A percentile compares a stretch with the other conserved stretches of the same genome.
Evolutionary conservation across 2,329 filamentous ascomycete genomes (phyloP).

Genomic region (Arthroderma sp.): DNA sequence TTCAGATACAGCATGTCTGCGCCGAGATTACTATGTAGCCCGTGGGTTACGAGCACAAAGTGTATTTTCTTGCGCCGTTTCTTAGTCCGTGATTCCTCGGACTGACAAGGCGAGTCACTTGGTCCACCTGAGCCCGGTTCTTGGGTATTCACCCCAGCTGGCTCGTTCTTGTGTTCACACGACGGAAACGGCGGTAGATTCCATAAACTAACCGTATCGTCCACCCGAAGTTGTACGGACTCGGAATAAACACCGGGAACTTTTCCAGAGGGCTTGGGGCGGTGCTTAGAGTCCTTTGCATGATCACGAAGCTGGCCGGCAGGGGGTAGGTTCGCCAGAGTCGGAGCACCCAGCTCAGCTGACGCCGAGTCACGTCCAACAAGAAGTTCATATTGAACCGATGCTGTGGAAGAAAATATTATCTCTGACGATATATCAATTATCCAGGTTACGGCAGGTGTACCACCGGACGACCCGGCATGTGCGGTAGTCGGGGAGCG

Average conservation of each 20-base stretch:
- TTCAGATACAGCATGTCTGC: constrained; percentile 96
- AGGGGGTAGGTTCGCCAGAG: constrained; percentile 41
- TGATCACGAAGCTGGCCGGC: constrained; percentile 67
- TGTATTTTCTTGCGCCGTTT: constrained; percentile 68
- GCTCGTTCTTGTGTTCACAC: constrained; percentile 31
- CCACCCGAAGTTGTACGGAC: constrained; percentile 63
- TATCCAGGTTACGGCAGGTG: constrained; percentile 59
- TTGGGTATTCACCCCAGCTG: constrained; percentile 14
- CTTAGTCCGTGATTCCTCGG: constrained; percentile 19
- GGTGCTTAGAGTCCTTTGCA: constrained; percentile 48
- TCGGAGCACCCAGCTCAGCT: constrained; percentile 52
- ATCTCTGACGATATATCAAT: constrained; percentile 88
- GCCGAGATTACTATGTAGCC: constrained; percentile 86
- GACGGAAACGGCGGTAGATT: constrained; percentile 75
- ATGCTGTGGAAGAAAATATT: constrained; percentile 79
- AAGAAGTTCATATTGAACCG: constrained; percentile 76
- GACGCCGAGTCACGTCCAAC: constrained; percentile 79
- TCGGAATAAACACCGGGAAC: constrained; percentile 69
- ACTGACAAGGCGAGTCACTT: constrained; percentile 10
- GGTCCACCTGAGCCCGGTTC: constrained; percentile 15
- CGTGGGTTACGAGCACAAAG: constrained; percentile 84
- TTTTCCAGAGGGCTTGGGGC: constrained; percentile 31
- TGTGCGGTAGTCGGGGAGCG: constrained; percentile 33
- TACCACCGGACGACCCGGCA: constrained; percentile 13
- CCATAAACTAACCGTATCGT: constrained; percentile 85